Evolutionary conservation across 257 asterid genomes (phyloP).

Genomic region (Cinchona pubescens): DNA sequence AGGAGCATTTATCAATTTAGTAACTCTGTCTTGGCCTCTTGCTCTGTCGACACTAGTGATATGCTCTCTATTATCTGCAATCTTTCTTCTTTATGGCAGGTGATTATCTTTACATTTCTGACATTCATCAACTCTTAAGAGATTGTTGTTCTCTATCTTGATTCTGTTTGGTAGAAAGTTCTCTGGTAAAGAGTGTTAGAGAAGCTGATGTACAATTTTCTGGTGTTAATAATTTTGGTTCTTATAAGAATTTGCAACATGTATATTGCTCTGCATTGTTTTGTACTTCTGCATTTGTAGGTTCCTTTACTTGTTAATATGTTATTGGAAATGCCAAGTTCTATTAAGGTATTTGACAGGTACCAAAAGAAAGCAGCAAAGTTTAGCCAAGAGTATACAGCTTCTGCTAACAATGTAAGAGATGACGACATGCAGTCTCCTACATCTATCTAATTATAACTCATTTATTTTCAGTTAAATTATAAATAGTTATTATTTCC

Average conservation of each 20-base stretch:
- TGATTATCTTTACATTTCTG: background rate
- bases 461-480: background rate
- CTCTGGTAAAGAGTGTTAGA: background rate
- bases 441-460: background rate
- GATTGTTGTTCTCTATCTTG: background rate
- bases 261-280: too few species aligned
- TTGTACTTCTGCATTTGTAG: background rate
- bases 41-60: background rate
- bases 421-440: background rate
- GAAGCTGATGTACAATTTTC: background rate
- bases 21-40: background rate
- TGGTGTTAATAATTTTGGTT: background rate
- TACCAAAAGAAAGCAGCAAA: background rate
- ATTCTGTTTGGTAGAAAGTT: background rate
- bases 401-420: background rate
- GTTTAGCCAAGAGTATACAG: background rate
- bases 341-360: background rate
- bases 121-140: background rate
- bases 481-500: background rate
- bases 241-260: too few species aligned
- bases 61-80: background rate
- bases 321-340: too few species aligned
- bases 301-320: background rate
- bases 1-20: background rate
- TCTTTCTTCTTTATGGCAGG: background rate